Base-by-base conservation (phyloP, 129 eudicot species). In the Chrysanthemum lavandulifolium region DNA sequence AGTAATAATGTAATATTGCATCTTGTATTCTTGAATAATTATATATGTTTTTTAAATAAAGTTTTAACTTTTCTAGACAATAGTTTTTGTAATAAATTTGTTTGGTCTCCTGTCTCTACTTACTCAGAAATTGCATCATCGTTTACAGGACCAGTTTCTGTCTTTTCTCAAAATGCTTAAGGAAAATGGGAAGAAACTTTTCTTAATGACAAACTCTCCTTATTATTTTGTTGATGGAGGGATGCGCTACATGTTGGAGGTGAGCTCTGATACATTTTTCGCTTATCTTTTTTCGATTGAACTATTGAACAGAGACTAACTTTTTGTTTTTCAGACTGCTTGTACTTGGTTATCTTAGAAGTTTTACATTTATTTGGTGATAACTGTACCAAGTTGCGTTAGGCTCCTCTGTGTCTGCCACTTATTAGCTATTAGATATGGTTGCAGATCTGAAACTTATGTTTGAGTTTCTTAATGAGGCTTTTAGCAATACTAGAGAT, bases 191-290 rank as follows among this genome's bases (percentile, higher is more conserved):
- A 95, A 95, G 85, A 95, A 90, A 81, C 85, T 95, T 60, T 95
- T 95, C 83, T 81, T 95, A 70, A 75, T 95, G 80, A 95, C 99
- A 31, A 95, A 95, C 83, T 95, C 99, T 57, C 99, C 99, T 0
- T 95, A 84, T 77, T 86, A 95, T 73, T 95, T 95, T 85, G 99
- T 95, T 71, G 99, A 95, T 84, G 99, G 99, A 75, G 99, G 99
- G 77, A 95, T 95, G 99, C 94, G 91, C 77, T 95, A 81, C 87
- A 81, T 95, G 89, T 82, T 91, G 87, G 96, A 91, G 99, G 99
- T 95, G 77, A 77, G 40, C 61, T 19, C 56, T 64, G 10, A 59
- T 71, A 65, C 56, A 67, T 76, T 66, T 29, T 29, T 15, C 29
- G 10, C 23, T 7, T 36, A 27, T 50, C 4, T 19, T 53, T 36